Conservation (phyloP, 148 eudicot species). For the Polygonum maritimum region DNA sequence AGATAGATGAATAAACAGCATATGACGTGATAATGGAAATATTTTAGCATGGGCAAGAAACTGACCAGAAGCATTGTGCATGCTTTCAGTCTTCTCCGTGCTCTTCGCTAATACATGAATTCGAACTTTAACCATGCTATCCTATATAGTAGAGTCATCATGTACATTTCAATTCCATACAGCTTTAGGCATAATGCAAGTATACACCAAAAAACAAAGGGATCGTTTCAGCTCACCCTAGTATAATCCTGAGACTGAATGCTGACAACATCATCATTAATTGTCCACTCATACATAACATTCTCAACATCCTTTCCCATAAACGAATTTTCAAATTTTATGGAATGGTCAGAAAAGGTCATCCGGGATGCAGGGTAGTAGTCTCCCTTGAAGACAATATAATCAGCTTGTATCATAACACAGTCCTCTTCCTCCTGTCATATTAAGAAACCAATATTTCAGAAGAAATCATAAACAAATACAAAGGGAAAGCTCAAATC, state of each 20-base stretch:
- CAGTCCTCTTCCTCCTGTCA: conserved; percentile 35
- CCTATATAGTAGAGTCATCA: conserved; percentile 27
- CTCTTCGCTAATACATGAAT: conserved; percentile 31
- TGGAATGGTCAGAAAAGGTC: conserved; percentile 28
- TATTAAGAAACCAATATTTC: not conserved
- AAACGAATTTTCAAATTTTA: conserved; percentile 28
- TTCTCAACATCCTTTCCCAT: conserved; percentile 22
- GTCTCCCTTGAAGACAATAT: conserved; percentile 29
- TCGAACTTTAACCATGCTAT: conserved; percentile 29
- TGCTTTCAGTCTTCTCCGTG: conserved; percentile 18
- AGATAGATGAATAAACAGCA: not conserved
- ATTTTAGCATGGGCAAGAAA: not conserved
- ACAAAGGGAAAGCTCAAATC: conserved; percentile 1
- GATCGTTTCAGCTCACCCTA: conserved; percentile 31
- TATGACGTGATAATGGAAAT: not conserved
- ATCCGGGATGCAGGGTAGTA: conserved; percentile 41
- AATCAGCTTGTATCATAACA: conserved; percentile 39
- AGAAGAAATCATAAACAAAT: conserved; percentile 12
- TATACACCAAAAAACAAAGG: not conserved
- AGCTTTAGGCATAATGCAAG: not conserved
- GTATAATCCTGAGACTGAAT: conserved; percentile 40
- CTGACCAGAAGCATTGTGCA: conserved; percentile 32
- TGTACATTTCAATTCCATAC: not conserved
- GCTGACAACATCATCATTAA: conserved; percentile 46
- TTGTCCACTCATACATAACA: conserved; percentile 31